Percentiles rank a stretch among this genome's conserved stretches.
Conservation (phyloP, 768 basidiomycete genomes). For the Tephrocybe rancida region DNA sequence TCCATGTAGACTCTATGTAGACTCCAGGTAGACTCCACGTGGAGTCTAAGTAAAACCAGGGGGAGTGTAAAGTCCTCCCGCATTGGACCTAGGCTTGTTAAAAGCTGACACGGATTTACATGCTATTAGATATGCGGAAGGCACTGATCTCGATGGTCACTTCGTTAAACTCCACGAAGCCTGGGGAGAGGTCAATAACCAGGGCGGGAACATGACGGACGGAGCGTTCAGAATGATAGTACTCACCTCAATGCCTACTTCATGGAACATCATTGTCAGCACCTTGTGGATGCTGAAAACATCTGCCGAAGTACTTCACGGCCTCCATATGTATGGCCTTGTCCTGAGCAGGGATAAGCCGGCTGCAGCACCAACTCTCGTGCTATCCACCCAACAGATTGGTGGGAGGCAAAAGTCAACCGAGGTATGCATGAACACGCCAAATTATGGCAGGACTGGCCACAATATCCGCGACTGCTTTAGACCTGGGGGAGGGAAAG, state of each 20-base stretch:
- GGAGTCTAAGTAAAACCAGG: too few species aligned
- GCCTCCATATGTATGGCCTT: background rate
- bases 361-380: background rate
- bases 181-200: conserved; percentile 15
- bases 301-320: conserved; percentile 7
- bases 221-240: conserved; percentile 17
- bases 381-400: background rate
- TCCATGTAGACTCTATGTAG: too few species aligned
- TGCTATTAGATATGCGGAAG: conserved; percentile 8
- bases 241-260: conserved; percentile 16
- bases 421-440: too few species aligned
- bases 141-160: conserved; percentile 14
- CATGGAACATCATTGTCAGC: conserved; percentile 18
- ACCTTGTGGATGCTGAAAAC: conserved; percentile 3
- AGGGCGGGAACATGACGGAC: conserved; percentile 23
- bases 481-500: too few species aligned
- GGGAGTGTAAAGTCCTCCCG: too few species aligned
- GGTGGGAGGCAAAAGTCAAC: too few species aligned
- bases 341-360: background rate
- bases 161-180: conserved; percentile 14
- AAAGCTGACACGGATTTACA: conserved; percentile 8
- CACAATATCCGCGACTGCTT: too few species aligned
- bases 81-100: conserved; percentile 10
- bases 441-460: too few species aligned
- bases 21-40: too few species aligned